Percentiles rank a stretch among this genome's conserved stretches.
Conservation (phyloP, 2,329 filamentous ascomycete species). For the Aphanoascus verrucosus region DNA sequence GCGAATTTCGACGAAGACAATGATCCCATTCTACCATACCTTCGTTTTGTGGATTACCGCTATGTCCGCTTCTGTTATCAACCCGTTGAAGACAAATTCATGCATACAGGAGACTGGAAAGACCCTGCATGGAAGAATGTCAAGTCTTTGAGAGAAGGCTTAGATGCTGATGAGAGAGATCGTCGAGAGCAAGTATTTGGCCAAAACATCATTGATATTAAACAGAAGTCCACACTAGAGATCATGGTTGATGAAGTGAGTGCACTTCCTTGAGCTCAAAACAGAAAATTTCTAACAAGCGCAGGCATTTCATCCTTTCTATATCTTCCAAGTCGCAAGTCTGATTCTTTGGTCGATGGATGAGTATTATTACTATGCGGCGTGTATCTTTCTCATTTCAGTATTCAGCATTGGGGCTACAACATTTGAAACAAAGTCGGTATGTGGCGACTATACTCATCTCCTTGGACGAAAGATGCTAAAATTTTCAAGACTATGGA, state of each 20-base stretch:
- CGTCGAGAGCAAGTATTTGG: slow-evolving; percentile 80
- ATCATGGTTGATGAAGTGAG: slow-evolving; percentile 77
- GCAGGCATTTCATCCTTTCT: slow-evolving; percentile 89
- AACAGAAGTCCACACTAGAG: slow-evolving; percentile 73
- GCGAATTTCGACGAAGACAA: slow-evolving; percentile 58
- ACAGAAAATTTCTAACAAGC: slow-evolving; percentile 18
- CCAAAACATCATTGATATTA: slow-evolving; percentile 80
- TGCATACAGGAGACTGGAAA: slow-evolving; percentile 82
- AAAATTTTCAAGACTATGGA: slow-evolving; percentile 59
- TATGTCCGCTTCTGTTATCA: slow-evolving; percentile 92
- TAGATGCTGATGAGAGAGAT: slow-evolving; percentile 81
- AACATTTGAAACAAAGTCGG: slow-evolving; percentile 75
- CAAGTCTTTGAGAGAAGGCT: slow-evolving; percentile 60
- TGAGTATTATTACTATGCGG: slow-evolving; percentile 94
- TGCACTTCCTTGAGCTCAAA: slow-evolving; percentile 6
- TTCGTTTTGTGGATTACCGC: slow-evolving; percentile 78
- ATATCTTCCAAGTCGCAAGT: slow-evolving; percentile 94
- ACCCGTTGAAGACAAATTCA: slow-evolving; percentile 76
- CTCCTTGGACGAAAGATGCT: not conserved
- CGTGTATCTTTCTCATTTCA: slow-evolving; percentile 90
- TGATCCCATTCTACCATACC: slow-evolving; percentile 63
- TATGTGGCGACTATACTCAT: slow-evolving; percentile 32
- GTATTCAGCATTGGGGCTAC: slow-evolving; percentile 83
- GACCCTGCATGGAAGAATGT: slow-evolving; percentile 81
- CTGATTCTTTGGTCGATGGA: slow-evolving; percentile 89